phyloP scores from a whole-genome alignment of 352 stramenopile genomes.

The Peronosclerospora sorghi region DNA sequence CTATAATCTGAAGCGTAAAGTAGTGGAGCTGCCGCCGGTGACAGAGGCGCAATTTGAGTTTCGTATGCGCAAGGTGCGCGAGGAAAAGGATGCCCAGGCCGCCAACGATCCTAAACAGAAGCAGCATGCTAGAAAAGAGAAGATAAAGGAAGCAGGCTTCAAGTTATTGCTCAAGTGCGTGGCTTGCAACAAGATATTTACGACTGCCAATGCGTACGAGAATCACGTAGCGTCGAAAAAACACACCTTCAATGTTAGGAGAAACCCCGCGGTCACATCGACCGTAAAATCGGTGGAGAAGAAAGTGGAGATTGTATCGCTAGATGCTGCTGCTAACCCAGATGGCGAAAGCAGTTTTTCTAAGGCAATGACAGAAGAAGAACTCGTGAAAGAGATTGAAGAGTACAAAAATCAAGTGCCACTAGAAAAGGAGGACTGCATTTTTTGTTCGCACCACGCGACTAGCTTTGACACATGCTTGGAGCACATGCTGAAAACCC shows the following conservation, averaged over 20 bases:
- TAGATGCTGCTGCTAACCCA: constrained; percentile 10
- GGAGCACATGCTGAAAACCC: constrained; percentile 87
- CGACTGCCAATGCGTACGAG: constrained; percentile 66
- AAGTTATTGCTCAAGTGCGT: constrained; percentile 78
- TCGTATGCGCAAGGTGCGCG: constrained; percentile 63
- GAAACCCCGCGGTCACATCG: constrained; percentile 33
- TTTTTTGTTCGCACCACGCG: constrained; percentile 64
- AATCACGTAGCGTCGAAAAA: constrained; percentile 84
- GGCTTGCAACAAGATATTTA: constrained; percentile 80
- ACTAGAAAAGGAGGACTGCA: constrained; percentile 72
- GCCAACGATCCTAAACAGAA: constrained; percentile 66
- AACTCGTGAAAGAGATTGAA: constrained; percentile 52
- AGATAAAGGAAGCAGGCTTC: constrained; percentile 54
- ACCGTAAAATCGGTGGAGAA: constrained; percentile 59
- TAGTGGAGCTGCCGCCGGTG: constrained; percentile 88
- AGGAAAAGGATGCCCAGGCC: constrained; percentile 41
- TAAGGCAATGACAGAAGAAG: constrained; percentile 41
- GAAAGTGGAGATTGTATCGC: constrained; percentile 35
- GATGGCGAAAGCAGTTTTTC: background rate
- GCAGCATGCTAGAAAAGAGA: constrained; percentile 48
- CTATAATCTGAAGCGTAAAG: constrained; percentile 94
- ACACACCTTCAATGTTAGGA: constrained; percentile 71
- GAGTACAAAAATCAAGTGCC: constrained; percentile 68
- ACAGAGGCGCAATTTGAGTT: constrained; percentile 78
- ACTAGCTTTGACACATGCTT: constrained; percentile 62